Conservation (phyloP, 108 stramenopile genomes). For the Cyclostephanos tholiformis region DNA sequence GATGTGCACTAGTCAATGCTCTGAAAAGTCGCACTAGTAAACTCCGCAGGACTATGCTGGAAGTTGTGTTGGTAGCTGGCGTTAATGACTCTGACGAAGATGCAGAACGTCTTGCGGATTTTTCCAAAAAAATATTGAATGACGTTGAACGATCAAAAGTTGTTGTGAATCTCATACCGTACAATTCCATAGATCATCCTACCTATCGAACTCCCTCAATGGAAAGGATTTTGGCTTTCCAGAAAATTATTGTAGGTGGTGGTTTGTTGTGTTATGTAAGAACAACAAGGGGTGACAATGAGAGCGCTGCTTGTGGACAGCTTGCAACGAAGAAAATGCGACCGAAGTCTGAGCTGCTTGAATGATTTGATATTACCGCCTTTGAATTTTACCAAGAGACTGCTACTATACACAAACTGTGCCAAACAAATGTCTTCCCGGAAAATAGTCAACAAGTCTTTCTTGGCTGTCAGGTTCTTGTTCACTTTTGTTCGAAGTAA, state of each 20-base stretch:
- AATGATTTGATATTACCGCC: not conserved
- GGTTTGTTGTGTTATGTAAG: slow-evolving; percentile 64
- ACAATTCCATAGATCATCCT: slow-evolving; percentile 75
- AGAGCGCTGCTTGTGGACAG: slow-evolving; percentile 89
- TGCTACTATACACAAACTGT: too few species aligned
- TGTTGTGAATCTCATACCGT: slow-evolving; percentile 87
- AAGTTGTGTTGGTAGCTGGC: slow-evolving; percentile 74
- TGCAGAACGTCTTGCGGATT: slow-evolving; percentile 74
- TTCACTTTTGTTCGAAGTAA: too few species aligned
- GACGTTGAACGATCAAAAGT: slow-evolving; percentile 61
- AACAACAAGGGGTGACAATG: slow-evolving; percentile 81
- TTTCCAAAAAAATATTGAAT: slow-evolving; percentile 62
- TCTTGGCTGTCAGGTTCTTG: too few species aligned
- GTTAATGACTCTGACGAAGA: slow-evolving; percentile 84
- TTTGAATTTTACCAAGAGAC: not conserved
- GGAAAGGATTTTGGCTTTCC: slow-evolving; percentile 62
- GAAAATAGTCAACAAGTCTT: too few species aligned
- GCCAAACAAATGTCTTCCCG: too few species aligned
- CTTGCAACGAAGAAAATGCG: slow-evolving; percentile 59
- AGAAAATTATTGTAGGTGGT: slow-evolving; percentile 47
- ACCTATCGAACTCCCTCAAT: slow-evolving; percentile 56
- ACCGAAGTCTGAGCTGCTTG: not conserved
- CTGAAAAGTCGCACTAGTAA: slow-evolving; percentile 53
- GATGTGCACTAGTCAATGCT: slow-evolving; percentile 71
- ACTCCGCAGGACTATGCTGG: slow-evolving; percentile 72